Evolutionary conservation across 345 rosid species (phyloP), one percentile per base, ranked within the genome.

Genomic region (Hypericum androsaemum): DNA sequence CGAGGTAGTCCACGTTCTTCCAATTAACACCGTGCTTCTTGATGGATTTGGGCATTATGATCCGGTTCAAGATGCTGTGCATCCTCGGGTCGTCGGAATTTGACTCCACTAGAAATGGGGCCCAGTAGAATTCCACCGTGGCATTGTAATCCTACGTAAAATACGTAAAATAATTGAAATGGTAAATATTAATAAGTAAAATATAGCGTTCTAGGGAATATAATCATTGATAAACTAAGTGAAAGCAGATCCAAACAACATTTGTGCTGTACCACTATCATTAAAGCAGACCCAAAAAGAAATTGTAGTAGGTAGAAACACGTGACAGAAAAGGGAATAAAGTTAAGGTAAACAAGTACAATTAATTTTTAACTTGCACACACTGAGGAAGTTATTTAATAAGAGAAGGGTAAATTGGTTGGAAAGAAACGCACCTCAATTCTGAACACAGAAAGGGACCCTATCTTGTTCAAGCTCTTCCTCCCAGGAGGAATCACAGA

Each of bases 41-140:
- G 8, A 92, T 88, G 16, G 90, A 77, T 60, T 88, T 88, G 10
- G 86, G 79, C 62, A 82, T 73, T 28, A 88, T 89, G 37, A 80
- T 72, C 36, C 90, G 71, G 10, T 92, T 74, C n/a, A 83, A 76
- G 7, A 85, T 56, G 13, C 82, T 75, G 61, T 85, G 97, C 75
- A 73, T 71, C 6, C 76, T 62, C 0, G 97, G 97, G 38, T 88
- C 85, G 35, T 92, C 97, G 0, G 94, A 85, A 74, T 92, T 88
- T 9, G 98, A 92, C 74, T 92, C 95, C 40, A 92, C 97, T 41
- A 92, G 60, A 64, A 92, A 66, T 5, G 98, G 97, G 1, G 88
- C 86, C 98, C 97, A 88, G 54, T 83, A 92, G 60, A 77, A 92
- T 62, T 92, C 95, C 16, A 92, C 74, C 5, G 88, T 72, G 0